Percentiles rank a stretch among this genome's conserved stretches.
These are phyloP conservation scores for Vachellia pachyceras DNA, from an alignment of 306 rosid genomes.

Conservation along the genomic window DNA sequence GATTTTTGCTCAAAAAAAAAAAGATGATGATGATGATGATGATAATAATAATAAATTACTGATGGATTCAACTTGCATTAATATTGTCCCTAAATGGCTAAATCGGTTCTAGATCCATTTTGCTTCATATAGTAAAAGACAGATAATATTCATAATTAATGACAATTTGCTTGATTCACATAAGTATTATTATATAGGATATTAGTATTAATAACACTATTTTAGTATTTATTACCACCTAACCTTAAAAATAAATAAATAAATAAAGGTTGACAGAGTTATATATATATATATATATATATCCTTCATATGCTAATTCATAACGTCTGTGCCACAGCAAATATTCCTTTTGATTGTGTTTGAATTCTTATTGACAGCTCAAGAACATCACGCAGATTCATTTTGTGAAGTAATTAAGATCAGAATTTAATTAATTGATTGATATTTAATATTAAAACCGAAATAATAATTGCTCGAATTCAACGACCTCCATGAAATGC, in stretches of 20 bases:
- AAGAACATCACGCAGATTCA: background rate
- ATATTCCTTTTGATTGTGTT: background rate
- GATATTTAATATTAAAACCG: no score
- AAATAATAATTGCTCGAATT: background rate
- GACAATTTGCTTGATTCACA: no score
- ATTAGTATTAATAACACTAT: background rate
- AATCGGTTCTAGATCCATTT: background rate
- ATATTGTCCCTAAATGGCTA: no score
- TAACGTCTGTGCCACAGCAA: background rate
- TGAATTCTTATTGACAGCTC: constrained; percentile 14
- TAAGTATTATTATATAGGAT: background rate
- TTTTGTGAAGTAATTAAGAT: background rate
- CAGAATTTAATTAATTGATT: no score
- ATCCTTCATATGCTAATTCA: no score
- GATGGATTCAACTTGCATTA: no score
- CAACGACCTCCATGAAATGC: background rate
- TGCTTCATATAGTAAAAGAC: background rate
- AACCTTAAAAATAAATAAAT: background rate
- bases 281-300: no score
- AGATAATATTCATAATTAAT: background rate
- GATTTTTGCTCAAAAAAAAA: no score
- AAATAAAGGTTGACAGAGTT: no score
- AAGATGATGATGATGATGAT: no score
- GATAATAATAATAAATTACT: no score
- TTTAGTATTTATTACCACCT: background rate